These are phyloP conservation scores for Berberis vulgaris DNA, from an alignment of 164 flowering plant genomes.

Conservation along the genomic window DNA sequence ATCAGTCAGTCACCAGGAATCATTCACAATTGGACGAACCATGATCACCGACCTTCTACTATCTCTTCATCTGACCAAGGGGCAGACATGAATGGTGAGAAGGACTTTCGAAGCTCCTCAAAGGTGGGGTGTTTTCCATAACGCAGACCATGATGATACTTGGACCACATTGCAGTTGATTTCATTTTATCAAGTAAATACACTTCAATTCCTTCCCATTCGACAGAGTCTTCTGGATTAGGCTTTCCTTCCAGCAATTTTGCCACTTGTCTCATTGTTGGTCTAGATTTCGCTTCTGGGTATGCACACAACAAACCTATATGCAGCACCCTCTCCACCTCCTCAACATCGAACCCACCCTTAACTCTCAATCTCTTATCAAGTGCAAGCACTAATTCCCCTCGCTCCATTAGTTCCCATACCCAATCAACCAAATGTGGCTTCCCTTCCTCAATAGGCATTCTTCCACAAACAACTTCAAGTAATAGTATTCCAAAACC, in stretches of 20 bases:
- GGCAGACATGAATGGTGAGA: constrained; percentile 29
- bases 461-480: constrained; percentile 56
- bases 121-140: constrained; percentile 30
- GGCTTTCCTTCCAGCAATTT: constrained; percentile 38
- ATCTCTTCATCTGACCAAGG: constrained; percentile 25
- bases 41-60: constrained; percentile 27
- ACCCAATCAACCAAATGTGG: constrained; percentile 41
- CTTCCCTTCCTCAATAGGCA: constrained; percentile 52
- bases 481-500: constrained; percentile 50
- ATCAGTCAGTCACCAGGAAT: neutral
- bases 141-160: neutral
- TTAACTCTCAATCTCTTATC: constrained; percentile 27
- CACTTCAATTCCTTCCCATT: constrained; percentile 28
- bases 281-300: constrained; percentile 39
- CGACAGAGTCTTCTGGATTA: constrained; percentile 17
- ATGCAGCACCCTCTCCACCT: constrained; percentile 37
- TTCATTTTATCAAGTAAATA: constrained; percentile 23
- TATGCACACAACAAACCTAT: constrained; percentile 52
- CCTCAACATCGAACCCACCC: constrained; percentile 34
- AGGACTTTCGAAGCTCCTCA: constrained; percentile 21
- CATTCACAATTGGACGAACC: neutral
- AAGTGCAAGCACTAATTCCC: constrained; percentile 24
- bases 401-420: constrained; percentile 26
- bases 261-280: constrained; percentile 60
- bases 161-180: constrained; percentile 22